A percentile compares a stretch with the other conserved stretches of the same genome.
phyloP scores from a whole-genome alignment of 768 basidiomycete species.

The Russula compacta region DNA sequence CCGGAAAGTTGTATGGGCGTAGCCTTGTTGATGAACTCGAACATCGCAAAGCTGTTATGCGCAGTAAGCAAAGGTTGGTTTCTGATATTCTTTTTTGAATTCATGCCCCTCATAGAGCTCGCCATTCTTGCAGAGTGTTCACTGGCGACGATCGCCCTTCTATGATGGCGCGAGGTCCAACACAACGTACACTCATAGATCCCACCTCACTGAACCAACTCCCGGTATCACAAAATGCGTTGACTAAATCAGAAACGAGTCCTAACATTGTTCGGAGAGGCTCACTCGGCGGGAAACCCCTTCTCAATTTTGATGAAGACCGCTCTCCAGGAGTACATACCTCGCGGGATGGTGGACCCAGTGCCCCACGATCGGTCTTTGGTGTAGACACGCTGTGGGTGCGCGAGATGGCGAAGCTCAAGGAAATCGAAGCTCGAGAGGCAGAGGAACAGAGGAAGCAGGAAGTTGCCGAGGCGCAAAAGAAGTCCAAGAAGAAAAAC shows the following conservation, averaged over 20 bases:
- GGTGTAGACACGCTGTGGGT: slow-evolving; percentile 94
- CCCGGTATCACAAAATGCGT: slow-evolving; percentile 36
- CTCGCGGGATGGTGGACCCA: slow-evolving; percentile 21
- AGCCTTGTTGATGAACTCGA: slow-evolving; percentile 90
- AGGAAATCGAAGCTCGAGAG: slow-evolving; percentile 66
- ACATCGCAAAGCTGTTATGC: slow-evolving; percentile 71
- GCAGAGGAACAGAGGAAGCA: slow-evolving; percentile 45
- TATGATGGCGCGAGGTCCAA: slow-evolving; percentile 75
- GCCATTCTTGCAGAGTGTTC: slow-evolving; percentile 52
- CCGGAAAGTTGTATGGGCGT: slow-evolving; percentile 80
- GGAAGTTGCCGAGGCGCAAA: slow-evolving; percentile 36
- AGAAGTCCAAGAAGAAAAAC: slow-evolving; percentile 29
- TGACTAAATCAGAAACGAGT: slow-evolving; percentile 36
- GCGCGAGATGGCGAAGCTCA: slow-evolving; percentile 72
- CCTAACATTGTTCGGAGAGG: slow-evolving; percentile 37
- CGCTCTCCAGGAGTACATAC: slow-evolving; percentile 29
- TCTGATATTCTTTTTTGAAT: background rate
- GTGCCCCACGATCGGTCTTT: slow-evolving; percentile 67
- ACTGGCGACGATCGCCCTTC: slow-evolving; percentile 81
- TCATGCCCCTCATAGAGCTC: background rate
- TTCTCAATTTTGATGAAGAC: slow-evolving; percentile 56
- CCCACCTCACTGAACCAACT: slow-evolving; percentile 46
- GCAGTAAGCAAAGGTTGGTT: slow-evolving; percentile 70
- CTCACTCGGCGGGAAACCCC: slow-evolving; percentile 50
- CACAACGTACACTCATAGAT: slow-evolving; percentile 64